phyloP scores from a whole-genome alignment of 306 rosid species.

The Sechiopsis laciniata region DNA sequence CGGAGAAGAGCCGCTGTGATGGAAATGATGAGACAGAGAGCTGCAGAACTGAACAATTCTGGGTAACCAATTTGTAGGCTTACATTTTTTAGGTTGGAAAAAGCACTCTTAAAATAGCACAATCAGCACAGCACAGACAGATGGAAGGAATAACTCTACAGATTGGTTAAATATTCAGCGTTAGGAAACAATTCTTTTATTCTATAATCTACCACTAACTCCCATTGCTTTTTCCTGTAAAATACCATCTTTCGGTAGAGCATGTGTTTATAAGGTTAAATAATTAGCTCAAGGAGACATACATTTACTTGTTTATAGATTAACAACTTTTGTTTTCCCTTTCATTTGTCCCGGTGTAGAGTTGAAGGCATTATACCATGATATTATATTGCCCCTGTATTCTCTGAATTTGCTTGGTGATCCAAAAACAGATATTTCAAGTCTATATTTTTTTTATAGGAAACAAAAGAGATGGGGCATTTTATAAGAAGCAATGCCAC shows the following conservation, averaged over 20 bases:
- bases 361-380: neutral
- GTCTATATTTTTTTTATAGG: no score
- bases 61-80: constrained; percentile 40
- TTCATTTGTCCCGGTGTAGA: neutral
- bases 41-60: constrained; percentile 77
- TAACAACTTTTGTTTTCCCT: neutral
- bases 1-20: constrained; percentile 94
- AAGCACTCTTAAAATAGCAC: constrained; percentile 29
- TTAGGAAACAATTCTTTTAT: constrained; percentile 28
- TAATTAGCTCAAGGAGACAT: constrained; percentile 16
- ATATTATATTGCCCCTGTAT: no score
- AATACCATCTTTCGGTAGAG: constrained; percentile 6
- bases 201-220: constrained; percentile 12
- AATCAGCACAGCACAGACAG: constrained; percentile 25
- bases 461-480: no score
- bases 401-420: no score
- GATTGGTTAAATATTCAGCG: constrained; percentile 26
- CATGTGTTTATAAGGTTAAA: constrained; percentile 19
- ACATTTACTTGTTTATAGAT: constrained; percentile 22
- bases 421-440: no score
- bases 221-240: constrained; percentile 13
- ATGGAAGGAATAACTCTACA: no score
- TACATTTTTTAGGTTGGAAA: neutral
- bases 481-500: no score
- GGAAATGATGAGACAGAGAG: constrained; percentile 99